Percentiles rank a stretch among this genome's conserved stretches.
Conservation (phyloP, 176 grass and related monocot species). For the Carex littledalei region DNA sequence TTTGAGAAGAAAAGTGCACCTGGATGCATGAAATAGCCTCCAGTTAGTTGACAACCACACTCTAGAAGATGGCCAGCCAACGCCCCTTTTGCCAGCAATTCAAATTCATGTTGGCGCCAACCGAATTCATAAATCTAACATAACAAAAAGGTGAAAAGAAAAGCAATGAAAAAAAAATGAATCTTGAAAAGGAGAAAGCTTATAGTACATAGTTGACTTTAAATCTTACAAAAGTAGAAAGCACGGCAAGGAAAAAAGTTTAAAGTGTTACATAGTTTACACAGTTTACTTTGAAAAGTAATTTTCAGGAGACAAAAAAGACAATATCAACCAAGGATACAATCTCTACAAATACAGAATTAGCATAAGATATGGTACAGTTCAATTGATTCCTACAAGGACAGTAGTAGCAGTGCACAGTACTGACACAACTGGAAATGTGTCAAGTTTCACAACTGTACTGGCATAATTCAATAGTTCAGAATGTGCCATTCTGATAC, state of each 20-base stretch:
- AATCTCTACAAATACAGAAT: background rate
- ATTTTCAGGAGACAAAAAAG: slow-evolving; percentile 6
- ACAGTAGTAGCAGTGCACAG: background rate
- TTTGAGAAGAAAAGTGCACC: slow-evolving; percentile 44
- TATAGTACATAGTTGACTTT: background rate
- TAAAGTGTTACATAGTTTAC: background rate
- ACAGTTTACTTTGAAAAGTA: background rate
- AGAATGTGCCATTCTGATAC: background rate
- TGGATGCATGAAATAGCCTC: slow-evolving; percentile 98
- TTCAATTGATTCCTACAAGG: slow-evolving; percentile 9
- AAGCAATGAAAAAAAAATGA: slow-evolving; percentile 17
- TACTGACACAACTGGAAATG: background rate
- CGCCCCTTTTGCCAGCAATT: slow-evolving; percentile 64
- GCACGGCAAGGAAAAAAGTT: background rate
- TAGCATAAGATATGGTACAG: background rate
- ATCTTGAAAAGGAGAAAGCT: background rate
- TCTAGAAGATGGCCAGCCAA: slow-evolving; percentile 92
- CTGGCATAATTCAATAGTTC: background rate
- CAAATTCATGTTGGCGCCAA: slow-evolving; percentile 73
- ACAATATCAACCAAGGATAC: background rate
- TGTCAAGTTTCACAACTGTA: background rate
- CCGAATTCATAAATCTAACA: slow-evolving; percentile 87
- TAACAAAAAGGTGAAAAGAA: slow-evolving; percentile 27
- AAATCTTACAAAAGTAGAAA: background rate
- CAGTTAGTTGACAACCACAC: slow-evolving; percentile 96